Percentiles rank a stretch among this genome's conserved stretches.
Conservation (phyloP, 2,329 filamentous ascomycete species). For the Venturia pyrina region DNA sequence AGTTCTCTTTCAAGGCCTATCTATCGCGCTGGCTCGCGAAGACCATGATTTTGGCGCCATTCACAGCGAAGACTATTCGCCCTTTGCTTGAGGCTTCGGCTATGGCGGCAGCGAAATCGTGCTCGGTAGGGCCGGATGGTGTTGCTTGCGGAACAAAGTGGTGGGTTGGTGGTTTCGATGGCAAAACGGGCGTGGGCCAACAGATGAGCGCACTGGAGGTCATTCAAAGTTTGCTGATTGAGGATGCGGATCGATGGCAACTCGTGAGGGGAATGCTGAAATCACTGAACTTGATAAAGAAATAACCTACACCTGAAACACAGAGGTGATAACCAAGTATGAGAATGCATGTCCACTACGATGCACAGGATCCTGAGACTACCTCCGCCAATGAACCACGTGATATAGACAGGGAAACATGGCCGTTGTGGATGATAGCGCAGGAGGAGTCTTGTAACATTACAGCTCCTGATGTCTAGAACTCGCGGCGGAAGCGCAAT, state of each 20-base stretch:
- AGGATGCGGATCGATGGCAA: neutral
- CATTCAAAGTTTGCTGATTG: conserved; percentile 31
- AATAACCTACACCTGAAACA: too few relatives aligned
- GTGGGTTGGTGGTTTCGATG: conserved; percentile 34
- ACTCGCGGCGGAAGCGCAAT: too few relatives aligned
- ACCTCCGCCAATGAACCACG: too few relatives aligned
- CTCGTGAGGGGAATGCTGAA: neutral
- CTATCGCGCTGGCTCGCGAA: conserved; percentile 53
- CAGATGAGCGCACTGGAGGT: conserved; percentile 36
- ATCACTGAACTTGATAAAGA: too few relatives aligned
- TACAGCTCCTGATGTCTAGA: too few relatives aligned
- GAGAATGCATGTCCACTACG: too few relatives aligned
- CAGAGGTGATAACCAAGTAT: too few relatives aligned
- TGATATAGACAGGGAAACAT: neutral
- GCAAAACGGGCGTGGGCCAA: conserved; percentile 32
- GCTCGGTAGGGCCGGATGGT: conserved; percentile 31
- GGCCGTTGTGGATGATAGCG: neutral
- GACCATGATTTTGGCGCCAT: conserved; percentile 33
- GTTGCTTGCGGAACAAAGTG: conserved; percentile 35
- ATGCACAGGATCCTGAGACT: too few relatives aligned
- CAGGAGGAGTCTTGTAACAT: neutral
- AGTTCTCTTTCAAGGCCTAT: conserved; percentile 69
- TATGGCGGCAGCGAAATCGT: conserved; percentile 32
- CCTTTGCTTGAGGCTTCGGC: conserved; percentile 32
- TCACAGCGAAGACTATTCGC: conserved; percentile 28